Evolutionary conservation across 176 grass and related monocot genomes (phyloP), one percentile per base, ranked within the genome.

Genomic region (Oryza glumipatula): DNA sequence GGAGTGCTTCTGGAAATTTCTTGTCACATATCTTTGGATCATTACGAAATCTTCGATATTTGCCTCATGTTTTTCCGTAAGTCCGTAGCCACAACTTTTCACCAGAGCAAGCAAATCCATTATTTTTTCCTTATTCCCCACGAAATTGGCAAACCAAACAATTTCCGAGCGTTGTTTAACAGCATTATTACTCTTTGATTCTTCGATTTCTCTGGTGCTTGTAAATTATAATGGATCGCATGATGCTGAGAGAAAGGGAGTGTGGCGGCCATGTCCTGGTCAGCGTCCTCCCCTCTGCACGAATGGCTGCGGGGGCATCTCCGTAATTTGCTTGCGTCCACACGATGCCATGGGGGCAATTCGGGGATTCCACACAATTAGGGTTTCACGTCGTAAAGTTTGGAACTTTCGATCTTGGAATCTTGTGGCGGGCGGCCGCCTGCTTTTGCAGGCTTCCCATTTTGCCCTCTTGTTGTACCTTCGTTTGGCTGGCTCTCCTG

Each of bases 391-490:
- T 45, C 65, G 33, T 26, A 33, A 33, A 45, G 71, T 73, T 81
- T 84, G 81, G 80, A 93, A 85, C 76, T 82, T 87, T 82, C 80
- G 23, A 76, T 68, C 9, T 47, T 76, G 77, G 54, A 67, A 49
- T 54, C 78, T 68, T 88, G 70, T 67, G 78, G 69, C 72, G 21
- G 70, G 43, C 58, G 72, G 80, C 64, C 4, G 49, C 70, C 85
- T 80, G 79, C 76, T 68, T 63, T 79, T 70, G 7, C 28, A 35
- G 11, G 43, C 78, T 90, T 77, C 74, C 74, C 60, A 41, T 43
- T 90, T 82, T 84, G 80, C 52, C 83, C 79, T 66, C 45, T 11
- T 70, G 35, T 7, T 89, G 67, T 58, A 52, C 28, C 24, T 39
- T 68, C 66, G 26, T 60, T 75, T 85, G 77, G 67, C 36, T n/a